A percentile compares a stretch with the other conserved stretches of the same genome.
Conservation (phyloP, 768 basidiomycete species). For the Collybia sordida region DNA sequence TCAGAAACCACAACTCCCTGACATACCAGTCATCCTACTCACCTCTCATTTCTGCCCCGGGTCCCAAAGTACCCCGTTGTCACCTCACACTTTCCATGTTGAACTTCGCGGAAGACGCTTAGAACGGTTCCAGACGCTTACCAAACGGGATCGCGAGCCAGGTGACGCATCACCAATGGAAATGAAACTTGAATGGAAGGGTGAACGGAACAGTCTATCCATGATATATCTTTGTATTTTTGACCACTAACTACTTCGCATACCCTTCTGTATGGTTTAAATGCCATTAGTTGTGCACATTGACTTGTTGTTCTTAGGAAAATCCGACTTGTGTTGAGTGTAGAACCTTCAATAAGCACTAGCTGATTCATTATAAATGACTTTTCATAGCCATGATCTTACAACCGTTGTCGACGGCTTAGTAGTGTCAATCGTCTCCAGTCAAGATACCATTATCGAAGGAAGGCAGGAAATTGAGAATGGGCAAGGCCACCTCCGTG, state of each 20-base stretch:
- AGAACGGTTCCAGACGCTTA: conserved; percentile 15
- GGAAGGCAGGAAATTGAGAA: no score
- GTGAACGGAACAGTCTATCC: conserved; percentile 56
- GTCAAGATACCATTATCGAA: no score
- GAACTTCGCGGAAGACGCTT: conserved; percentile 18
- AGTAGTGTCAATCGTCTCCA: no score
- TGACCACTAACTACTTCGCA: conserved; percentile 1
- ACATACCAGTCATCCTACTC: conserved; percentile 33
- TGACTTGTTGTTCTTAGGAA: no score
- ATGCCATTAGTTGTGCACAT: conserved; percentile 61
- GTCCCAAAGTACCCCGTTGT: conserved; percentile 11
- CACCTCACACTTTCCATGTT: conserved; percentile 14
- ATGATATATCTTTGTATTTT: conserved; percentile 33
- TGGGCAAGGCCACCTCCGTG: no score
- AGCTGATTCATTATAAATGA: no score
- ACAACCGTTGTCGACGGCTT: no score
- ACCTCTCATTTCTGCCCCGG: conserved; percentile 30
- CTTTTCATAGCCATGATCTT: no score
- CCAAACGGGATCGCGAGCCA: conserved; percentile 21
- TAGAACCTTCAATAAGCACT: no score
- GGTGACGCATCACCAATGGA: conserved; percentile 35
- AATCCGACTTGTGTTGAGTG: no score
- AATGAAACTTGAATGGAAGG: conserved; percentile 44
- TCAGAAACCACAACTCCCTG: conserved; percentile 51
- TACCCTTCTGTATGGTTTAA: conserved; percentile 55